phyloP scores from a whole-genome alignment of 2,329 filamentous ascomycete species.

The Chaetomium globosum region DNA sequence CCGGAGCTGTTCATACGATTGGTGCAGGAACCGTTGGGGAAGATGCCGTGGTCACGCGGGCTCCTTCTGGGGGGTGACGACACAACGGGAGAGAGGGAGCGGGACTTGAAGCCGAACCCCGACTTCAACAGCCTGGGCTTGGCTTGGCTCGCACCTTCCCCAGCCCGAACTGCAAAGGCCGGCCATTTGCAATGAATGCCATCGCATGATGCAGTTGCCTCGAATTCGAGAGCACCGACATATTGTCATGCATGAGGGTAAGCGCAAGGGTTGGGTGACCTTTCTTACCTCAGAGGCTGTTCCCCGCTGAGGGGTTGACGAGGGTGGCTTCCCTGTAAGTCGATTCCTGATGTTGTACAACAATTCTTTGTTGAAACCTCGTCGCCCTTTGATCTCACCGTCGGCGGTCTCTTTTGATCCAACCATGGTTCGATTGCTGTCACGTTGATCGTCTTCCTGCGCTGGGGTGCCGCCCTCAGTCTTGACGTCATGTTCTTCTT shows the following conservation, averaged over 20 bases:
- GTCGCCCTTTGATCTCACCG: constrained; percentile 29
- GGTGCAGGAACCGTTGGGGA: constrained; percentile 28
- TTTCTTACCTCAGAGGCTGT: constrained; percentile 27
- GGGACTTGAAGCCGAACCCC: constrained; percentile 4
- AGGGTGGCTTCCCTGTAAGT: constrained; percentile 34
- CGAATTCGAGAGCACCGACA: background rate
- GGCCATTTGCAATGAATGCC: constrained; percentile 9
- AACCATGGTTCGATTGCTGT: constrained; percentile 17
- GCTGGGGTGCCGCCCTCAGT: constrained; percentile 3
- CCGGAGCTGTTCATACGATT: constrained; percentile 33
- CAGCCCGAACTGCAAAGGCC: background rate
- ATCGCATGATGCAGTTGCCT: constrained; percentile 17
- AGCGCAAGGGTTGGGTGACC: background rate
- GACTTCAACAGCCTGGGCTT: constrained; percentile 11
- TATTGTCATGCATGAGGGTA: constrained; percentile 6
- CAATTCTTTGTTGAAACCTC: constrained; percentile 38
- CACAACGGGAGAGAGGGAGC: constrained; percentile 6
- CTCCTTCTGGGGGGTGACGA: constrained; percentile 24
- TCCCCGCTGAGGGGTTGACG: constrained; percentile 38
- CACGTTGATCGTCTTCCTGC: constrained; percentile 21
- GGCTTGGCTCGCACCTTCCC: constrained; percentile 17
- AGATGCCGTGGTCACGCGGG: constrained; percentile 34
- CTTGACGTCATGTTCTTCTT: constrained; percentile 30
- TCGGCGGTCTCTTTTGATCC: constrained; percentile 6
- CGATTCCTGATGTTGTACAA: constrained; percentile 39